Evolutionary conservation across 2,329 filamentous ascomycete species (phyloP).

Genomic region (Colletotrichum acutatum): DNA sequence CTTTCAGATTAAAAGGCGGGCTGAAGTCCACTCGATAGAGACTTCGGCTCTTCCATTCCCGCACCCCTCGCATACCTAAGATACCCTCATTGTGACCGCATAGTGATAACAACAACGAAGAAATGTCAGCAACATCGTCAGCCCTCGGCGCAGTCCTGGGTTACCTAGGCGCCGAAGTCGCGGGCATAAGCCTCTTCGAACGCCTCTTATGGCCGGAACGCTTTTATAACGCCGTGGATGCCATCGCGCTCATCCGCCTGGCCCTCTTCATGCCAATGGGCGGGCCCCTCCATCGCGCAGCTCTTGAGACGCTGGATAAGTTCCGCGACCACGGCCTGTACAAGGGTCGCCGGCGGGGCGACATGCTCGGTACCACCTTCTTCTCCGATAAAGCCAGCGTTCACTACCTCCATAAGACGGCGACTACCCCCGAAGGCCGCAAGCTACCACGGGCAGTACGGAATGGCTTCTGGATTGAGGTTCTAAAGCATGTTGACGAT

Average conservation of each 20-base stretch:
- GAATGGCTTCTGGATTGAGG: slow-evolving; percentile 38
- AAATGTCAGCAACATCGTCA: not conserved
- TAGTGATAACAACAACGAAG: not conserved
- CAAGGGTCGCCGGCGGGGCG: not conserved
- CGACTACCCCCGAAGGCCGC: not conserved
- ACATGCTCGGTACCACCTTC: not conserved
- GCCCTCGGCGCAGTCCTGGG: slow-evolving; percentile 29
- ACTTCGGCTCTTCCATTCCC: not conserved
- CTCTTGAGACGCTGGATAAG: slow-evolving; percentile 18
- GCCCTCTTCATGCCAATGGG: slow-evolving; percentile 38
- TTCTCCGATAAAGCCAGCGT: not conserved
- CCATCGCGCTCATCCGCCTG: slow-evolving; percentile 9
- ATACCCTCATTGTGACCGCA: not conserved
- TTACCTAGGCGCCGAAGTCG: slow-evolving; percentile 38
- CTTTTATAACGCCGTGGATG: slow-evolving; percentile 29
- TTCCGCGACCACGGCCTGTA: not conserved
- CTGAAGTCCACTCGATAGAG: not conserved
- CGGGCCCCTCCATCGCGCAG: slow-evolving; percentile 37
- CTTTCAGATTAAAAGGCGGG: not conserved
- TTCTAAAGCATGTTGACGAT: not conserved
- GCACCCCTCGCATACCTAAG: not conserved
- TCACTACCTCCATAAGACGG: not conserved
- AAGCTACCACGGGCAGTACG: slow-evolving; percentile 13
- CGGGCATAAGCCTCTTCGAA: slow-evolving; percentile 34
- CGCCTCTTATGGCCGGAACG: slow-evolving; percentile 38